These are phyloP conservation scores for Kingdonia uniflora DNA, from an alignment of 164 flowering plant species.

Conservation along the genomic window DNA sequence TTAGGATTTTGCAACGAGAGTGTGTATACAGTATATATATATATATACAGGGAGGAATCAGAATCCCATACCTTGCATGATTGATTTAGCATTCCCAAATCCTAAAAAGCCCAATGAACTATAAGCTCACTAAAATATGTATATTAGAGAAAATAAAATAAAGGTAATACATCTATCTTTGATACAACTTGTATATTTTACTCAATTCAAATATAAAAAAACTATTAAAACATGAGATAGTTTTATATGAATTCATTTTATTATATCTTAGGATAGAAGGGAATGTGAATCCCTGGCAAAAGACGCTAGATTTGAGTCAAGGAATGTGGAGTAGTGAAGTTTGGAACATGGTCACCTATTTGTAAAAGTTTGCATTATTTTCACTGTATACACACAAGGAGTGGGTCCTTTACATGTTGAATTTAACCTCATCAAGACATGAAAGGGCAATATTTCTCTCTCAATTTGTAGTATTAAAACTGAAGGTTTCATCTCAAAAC, in stretches of 20 bases:
- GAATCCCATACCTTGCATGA: slow-evolving; percentile 32
- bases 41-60: slow-evolving; percentile 30
- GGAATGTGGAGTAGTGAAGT: neutral
- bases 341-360: slow-evolving; percentile 1
- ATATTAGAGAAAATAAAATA: neutral
- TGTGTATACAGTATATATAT: too few relatives aligned
- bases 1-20: slow-evolving; percentile 37
- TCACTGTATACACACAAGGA: too few relatives aligned
- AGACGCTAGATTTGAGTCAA: neutral
- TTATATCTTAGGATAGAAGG: neutral
- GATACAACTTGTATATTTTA: neutral
- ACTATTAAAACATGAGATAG: neutral
- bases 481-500: too few relatives aligned
- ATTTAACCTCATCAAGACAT: too few relatives aligned
- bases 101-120: slow-evolving; percentile 15
- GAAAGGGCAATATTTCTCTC: too few relatives aligned
- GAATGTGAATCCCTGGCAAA: neutral
- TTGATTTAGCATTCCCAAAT: slow-evolving; percentile 34
- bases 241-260: neutral
- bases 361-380: too few relatives aligned
- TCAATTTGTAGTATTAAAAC: too few relatives aligned
- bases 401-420: too few relatives aligned
- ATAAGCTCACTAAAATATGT: neutral
- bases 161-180: neutral
- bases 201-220: too few relatives aligned